Percentiles rank a stretch among this genome's conserved stretches.
These are phyloP conservation scores for Adansonia rubrostipa DNA, from an alignment of 441 rosid species.

Conservation along the genomic window DNA sequence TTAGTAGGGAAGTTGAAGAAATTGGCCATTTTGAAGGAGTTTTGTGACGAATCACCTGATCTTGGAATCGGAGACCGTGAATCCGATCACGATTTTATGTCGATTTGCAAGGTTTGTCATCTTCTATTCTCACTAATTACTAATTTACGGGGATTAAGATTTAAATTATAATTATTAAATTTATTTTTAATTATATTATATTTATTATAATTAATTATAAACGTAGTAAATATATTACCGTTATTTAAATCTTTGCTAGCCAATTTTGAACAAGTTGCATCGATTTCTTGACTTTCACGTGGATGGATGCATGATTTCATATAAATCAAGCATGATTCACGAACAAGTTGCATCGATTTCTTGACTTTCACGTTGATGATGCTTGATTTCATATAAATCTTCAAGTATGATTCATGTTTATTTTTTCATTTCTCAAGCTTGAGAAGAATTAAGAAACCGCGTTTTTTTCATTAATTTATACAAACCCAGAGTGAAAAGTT, in stretches of 20 bases:
- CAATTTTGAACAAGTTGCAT: too few species aligned
- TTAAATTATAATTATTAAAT: too few species aligned
- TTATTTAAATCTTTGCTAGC: too few species aligned
- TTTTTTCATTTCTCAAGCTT: neutral
- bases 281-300: too few species aligned
- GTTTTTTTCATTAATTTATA: neutral
- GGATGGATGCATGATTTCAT: too few species aligned
- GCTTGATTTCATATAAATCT: neutral
- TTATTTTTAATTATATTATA: too few species aligned
- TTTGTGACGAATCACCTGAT: conserved; percentile 73
- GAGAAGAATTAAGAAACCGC: neutral
- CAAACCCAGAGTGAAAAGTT: neutral
- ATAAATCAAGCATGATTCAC: too few species aligned
- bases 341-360: too few species aligned
- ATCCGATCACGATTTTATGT: conserved; percentile 94
- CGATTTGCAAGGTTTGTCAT: conserved; percentile 75
- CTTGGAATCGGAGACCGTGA: conserved; percentile 89
- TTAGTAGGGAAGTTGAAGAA: conserved; percentile 78
- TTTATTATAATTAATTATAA: too few species aligned
- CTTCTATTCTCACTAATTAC: neutral
- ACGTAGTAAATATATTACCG: too few species aligned
- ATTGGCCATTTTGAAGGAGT: conserved; percentile 75
- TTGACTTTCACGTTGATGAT: too few species aligned
- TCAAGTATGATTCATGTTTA: neutral
- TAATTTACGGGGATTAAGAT: too few species aligned